Conservation (phyloP, 805 yeast genomes). For the Saturnispora sekii region DNA sequence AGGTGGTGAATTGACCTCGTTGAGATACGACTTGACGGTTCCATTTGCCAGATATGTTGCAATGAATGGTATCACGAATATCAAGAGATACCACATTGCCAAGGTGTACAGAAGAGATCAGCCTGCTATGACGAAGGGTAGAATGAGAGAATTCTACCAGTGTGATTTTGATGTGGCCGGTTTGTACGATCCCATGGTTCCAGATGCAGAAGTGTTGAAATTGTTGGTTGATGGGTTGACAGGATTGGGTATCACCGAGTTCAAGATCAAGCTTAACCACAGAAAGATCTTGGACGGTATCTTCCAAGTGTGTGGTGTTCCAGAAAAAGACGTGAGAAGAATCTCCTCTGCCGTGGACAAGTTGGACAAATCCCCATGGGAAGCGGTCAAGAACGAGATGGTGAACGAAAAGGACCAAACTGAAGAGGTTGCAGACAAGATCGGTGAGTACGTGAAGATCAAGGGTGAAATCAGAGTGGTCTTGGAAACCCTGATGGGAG, state of each 20-base stretch:
- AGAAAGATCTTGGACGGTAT: slow-evolving; percentile 94
- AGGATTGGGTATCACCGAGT: slow-evolving; percentile 75
- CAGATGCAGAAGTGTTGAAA: slow-evolving; percentile 85
- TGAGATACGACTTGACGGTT: slow-evolving; percentile 94
- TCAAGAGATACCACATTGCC: slow-evolving; percentile 94
- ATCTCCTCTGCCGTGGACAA: slow-evolving; percentile 95
- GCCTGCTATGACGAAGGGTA: slow-evolving; percentile 99
- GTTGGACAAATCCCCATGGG: slow-evolving; percentile 94
- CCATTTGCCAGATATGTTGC: slow-evolving; percentile 98
- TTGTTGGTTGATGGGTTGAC: slow-evolving; percentile 78
- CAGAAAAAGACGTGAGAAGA: slow-evolving; percentile 86
- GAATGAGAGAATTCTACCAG: slow-evolving; percentile 99
- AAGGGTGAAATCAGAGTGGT: slow-evolving; percentile 67
- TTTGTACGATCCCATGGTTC: slow-evolving; percentile 83
- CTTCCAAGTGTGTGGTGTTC: slow-evolving; percentile 90
- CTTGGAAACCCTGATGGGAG: slow-evolving; percentile 43
- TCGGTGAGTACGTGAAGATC: slow-evolving; percentile 83
- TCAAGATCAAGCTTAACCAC: slow-evolving; percentile 89
- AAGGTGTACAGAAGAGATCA: slow-evolving; percentile 98
- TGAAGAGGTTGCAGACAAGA: slow-evolving; percentile 85
- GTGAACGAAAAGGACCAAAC: slow-evolving; percentile 82
- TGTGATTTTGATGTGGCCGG: slow-evolving; percentile 99
- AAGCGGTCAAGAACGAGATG: slow-evolving; percentile 85
- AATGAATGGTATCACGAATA: slow-evolving; percentile 80
- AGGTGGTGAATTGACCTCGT: slow-evolving; percentile 94